Evolutionary conservation across 2,329 filamentous ascomycete genomes (phyloP).

Genomic region (Penicillium janthinellum): DNA sequence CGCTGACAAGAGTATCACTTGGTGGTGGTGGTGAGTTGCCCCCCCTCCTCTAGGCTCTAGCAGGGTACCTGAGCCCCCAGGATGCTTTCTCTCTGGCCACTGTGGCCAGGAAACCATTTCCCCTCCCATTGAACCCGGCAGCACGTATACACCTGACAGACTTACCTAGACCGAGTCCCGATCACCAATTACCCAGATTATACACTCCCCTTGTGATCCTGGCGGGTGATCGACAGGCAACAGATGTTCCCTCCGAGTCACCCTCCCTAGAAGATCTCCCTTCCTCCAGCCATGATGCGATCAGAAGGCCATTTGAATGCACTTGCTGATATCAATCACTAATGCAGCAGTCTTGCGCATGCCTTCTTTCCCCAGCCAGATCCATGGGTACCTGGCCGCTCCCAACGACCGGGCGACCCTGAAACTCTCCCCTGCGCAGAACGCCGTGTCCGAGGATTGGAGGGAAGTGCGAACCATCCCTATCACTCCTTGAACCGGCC

Average conservation of each 20-base stretch:
- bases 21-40: background rate
- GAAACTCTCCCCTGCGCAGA: conserved; percentile 21
- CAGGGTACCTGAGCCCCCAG: conserved; percentile 6
- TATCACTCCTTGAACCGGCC: background rate
- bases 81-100: background rate
- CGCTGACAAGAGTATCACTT: background rate
- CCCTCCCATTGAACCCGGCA: background rate
- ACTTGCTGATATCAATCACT: background rate
- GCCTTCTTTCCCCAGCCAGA: conserved; percentile 4
- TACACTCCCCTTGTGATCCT: conserved; percentile 13
- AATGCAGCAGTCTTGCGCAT: conserved; percentile 5
- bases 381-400: conserved; percentile 15
- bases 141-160: background rate
- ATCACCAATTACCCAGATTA: background rate
- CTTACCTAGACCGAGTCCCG: background rate
- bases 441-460: conserved; percentile 2
- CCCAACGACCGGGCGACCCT: conserved; percentile 12
- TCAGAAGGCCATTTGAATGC: background rate
- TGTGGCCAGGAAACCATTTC: conserved; percentile 17
- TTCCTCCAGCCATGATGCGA: background rate
- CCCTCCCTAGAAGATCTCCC: background rate
- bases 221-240: conserved; percentile 30
- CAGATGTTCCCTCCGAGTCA: conserved; percentile 5
- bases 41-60: background rate
- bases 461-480: conserved; percentile 2